Evolutionary conservation across 1,284 basidiomycete species (phyloP), one percentile per base, ranked within the genome.

Genomic region (Cryptococcus sp.): DNA sequence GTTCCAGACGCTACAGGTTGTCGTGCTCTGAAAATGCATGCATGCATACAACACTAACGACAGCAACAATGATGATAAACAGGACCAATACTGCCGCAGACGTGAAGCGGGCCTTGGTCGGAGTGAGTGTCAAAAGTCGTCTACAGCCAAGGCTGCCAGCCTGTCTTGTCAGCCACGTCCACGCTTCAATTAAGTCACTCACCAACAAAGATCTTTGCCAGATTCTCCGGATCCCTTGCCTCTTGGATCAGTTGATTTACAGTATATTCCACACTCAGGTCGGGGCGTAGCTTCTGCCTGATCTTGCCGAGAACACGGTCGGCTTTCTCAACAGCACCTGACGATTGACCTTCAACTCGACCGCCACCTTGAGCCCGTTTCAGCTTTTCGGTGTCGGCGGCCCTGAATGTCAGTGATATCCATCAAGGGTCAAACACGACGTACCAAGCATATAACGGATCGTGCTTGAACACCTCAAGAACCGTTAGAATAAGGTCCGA

Each of bases 381-480:
- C 77, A 23, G 81, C 82, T 73, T 66, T 79, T 85, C 52, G 69
- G 78, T 76, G 83, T 81, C 62, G 83, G 83, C 54, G 82, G 81
- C 11, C 81, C 69, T 63, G 56, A 81, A 82, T 78, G 41, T 43
- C 41, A 43, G 2, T 78, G 52, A 55, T 43, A 50, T 41, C 45
- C 37, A 3, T 9, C n/a, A 21, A 24, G 36, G 23, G 36, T 49
- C 41, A 43, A 40, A 14, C 10, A n/a, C 2, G 1, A 70, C 81
- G 50, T 53, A 85, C 94, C 94, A 98, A 21, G 84, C 86, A 63
- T 96, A 89, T 13, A 98, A 80, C 0, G 96, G 94, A 73, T 98
- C 94, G 67, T 97, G 85, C 71, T 90, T 91, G 82, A 98, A 96
- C 11, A 98, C 94, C 67, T 97, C 93, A 34, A 98, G 80, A 0